phyloP scores from a whole-genome alignment of 139 green algal genomes.

The Desmodesmus armatus region DNA sequence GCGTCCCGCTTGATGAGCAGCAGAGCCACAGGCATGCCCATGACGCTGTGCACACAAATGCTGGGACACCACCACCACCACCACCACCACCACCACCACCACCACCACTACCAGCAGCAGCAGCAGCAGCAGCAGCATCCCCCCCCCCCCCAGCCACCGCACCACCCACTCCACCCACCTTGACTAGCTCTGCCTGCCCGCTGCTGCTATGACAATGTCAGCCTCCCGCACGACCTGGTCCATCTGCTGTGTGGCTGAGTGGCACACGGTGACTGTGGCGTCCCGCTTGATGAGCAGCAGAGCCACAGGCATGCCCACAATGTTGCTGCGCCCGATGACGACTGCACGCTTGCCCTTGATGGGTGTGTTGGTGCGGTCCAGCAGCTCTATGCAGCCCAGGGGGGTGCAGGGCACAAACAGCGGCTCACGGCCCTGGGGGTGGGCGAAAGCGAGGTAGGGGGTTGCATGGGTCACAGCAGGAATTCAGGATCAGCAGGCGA shows the following conservation, averaged over 20 bases:
- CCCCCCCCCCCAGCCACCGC: too few species aligned
- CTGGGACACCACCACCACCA: too few species aligned
- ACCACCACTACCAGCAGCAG: too few species aligned
- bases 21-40: constrained; percentile 95
- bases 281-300: constrained; percentile 89
- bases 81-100: too few species aligned
- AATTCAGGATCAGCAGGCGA: too few species aligned
- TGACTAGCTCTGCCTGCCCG: constrained; percentile 82
- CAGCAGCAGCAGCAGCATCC: too few species aligned
- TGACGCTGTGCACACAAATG: too few species aligned
- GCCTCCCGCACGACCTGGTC: constrained; percentile 79
- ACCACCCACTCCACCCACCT: too few species aligned
- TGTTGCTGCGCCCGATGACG: constrained; percentile 94
- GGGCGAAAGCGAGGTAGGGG: too few species aligned
- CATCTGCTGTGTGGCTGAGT: constrained; percentile 79
- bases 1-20: constrained; percentile 87
- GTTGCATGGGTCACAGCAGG: too few species aligned
- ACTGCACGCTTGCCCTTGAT: constrained; percentile 79
- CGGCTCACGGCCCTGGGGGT: constrained; percentile 79
- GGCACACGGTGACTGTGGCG: constrained; percentile 90
- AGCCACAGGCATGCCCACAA: constrained; percentile 95
- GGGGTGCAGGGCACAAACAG: constrained; percentile 91
- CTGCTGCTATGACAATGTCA: constrained; percentile 97
- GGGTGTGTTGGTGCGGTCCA: constrained; percentile 66
- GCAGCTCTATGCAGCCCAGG: constrained; percentile 92